Evolutionary conservation across 495 filamentous ascomycete genomes (phyloP).

Genomic region (Xylaria palmicola): DNA sequence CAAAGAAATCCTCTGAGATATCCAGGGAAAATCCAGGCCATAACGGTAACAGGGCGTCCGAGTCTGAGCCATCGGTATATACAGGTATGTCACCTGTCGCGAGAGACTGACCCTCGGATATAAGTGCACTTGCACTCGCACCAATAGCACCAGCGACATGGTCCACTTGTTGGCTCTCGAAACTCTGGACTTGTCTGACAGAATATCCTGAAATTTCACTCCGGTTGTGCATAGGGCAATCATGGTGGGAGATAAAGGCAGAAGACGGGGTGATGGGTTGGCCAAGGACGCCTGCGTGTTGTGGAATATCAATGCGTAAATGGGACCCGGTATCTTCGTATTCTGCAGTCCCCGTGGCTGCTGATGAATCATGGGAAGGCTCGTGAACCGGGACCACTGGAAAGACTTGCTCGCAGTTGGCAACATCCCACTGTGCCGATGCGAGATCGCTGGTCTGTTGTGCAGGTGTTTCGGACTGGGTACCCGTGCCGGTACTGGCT

Average conservation of each 20-base stretch:
- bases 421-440: not conserved
- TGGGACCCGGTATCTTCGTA: not conserved
- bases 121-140: not conserved
- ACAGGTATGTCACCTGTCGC: not conserved
- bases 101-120: not conserved
- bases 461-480: not conserved
- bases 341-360: not conserved
- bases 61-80: not conserved
- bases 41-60: not conserved
- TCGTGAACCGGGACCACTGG: not conserved
- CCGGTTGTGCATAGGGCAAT: not conserved
- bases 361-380: not conserved
- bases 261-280: not conserved
- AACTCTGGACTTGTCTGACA: not conserved
- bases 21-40: not conserved
- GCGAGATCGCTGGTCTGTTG: not conserved
- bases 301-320: not conserved
- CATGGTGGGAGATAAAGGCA: not conserved
- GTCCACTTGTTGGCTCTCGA: not conserved
- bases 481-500: not conserved
- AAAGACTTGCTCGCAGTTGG: not conserved
- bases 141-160: not conserved
- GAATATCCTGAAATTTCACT: not conserved
- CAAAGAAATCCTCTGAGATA: not conserved
- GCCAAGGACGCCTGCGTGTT: not conserved